A percentile compares a stretch with the other conserved stretches of the same genome.
phyloP scores from a whole-genome alignment of 225 moss, liverwort and hornwort species.

The Straminergon stramineum region DNA sequence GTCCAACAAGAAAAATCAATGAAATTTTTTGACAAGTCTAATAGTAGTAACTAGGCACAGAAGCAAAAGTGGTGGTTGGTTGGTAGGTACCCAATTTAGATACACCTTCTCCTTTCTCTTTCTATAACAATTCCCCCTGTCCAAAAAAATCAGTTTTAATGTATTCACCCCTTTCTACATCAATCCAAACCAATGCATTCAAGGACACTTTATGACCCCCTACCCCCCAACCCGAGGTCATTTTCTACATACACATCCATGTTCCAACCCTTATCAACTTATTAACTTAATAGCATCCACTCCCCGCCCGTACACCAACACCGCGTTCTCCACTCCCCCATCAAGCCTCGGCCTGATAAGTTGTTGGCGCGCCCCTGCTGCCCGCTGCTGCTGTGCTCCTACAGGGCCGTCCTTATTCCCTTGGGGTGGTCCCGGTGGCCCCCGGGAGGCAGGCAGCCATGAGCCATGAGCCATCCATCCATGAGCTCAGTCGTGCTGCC shows the following conservation, averaged over 20 bases:
- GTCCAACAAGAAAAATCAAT: no score
- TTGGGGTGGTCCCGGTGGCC: neutral
- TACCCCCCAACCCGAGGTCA: neutral
- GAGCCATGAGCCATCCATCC: neutral
- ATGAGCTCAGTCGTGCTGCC: neutral
- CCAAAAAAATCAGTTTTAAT: neutral
- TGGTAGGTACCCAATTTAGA: accelerated
- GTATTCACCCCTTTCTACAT: neutral
- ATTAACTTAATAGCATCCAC: no score
- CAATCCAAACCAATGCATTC: neutral
- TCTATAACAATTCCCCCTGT: neutral
- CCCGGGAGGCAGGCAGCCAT: neutral
- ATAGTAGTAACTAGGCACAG: accelerated
- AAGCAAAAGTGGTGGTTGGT: accelerated
- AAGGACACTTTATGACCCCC: no score
- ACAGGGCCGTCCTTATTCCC: neutral
- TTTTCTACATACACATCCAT: neutral
- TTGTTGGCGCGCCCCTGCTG: neutral
- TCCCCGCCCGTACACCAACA: neutral
- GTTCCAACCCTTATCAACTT: neutral
- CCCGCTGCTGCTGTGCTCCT: neutral
- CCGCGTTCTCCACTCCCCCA: neutral
- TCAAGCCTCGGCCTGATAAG: neutral
- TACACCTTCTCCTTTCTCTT: neutral
- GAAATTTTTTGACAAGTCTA: neutral